Evolutionary conservation across 2,329 filamentous ascomycete species (phyloP).

Genomic region (Colletotrichum endophyticum): DNA sequence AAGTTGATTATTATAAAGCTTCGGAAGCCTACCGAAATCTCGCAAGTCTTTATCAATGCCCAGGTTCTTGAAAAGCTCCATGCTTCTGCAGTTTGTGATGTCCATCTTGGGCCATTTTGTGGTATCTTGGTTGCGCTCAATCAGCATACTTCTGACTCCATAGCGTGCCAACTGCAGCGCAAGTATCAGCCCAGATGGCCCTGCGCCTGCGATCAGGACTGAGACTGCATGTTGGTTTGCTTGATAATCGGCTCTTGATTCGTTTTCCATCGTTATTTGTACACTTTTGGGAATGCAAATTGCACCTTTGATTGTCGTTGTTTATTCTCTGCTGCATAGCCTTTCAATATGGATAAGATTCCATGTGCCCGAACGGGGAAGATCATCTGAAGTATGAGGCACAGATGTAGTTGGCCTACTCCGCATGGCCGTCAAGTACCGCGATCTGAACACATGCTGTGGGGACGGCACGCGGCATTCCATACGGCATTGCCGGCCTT

Average conservation of each 20-base stretch:
- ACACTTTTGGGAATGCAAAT: neutral
- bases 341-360: neutral
- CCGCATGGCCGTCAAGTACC: neutral
- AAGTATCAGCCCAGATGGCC: conserved; percentile 53
- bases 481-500: neutral
- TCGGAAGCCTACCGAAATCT: neutral
- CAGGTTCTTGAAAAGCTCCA: neutral
- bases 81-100: neutral
- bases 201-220: conserved; percentile 50
- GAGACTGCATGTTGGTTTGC: neutral
- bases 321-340: neutral
- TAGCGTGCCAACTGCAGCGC: conserved; percentile 56
- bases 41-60: neutral
- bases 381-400: neutral
- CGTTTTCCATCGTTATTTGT: neutral
- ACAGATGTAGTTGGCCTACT: neutral
- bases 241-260: neutral
- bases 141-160: conserved; percentile 40
- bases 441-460: neutral
- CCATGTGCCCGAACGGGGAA: neutral
- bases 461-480: neutral
- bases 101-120: neutral
- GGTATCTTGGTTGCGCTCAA: neutral
- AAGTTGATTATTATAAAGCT: neutral
- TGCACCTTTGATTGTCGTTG: neutral